A percentile compares a stretch with the other conserved stretches of the same genome.
These are phyloP conservation scores for Alternaria gaisen DNA, from an alignment of 2,329 filamentous ascomycete species.

Conservation along the genomic window DNA sequence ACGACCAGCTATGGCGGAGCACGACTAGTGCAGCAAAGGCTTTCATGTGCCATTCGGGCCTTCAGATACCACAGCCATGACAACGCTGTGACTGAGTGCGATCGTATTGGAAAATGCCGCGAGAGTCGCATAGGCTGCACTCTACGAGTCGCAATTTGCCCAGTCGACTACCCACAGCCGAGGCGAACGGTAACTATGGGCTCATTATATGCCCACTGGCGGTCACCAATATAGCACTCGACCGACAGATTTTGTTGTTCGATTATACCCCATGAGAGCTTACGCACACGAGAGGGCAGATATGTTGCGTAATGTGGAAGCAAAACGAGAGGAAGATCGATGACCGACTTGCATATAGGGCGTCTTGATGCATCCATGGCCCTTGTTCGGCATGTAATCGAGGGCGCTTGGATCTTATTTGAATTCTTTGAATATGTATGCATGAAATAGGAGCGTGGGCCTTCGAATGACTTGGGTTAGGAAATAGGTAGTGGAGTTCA, in stretches of 20 bases:
- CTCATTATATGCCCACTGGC: not conserved
- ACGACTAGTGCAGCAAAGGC: conserved; percentile 6
- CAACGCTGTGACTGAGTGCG: not conserved
- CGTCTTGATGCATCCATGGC: conserved; percentile 1
- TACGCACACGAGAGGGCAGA: not conserved
- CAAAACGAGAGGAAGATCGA: not conserved
- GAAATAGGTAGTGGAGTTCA: conserved; percentile 1
- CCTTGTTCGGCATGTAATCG: not conserved
- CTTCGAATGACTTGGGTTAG: not conserved
- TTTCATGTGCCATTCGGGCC: not conserved
- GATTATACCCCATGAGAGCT: not conserved
- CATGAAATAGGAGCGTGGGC: conserved; percentile 4
- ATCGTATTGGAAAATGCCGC: not conserved
- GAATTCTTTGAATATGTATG: not conserved
- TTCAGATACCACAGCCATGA: not conserved
- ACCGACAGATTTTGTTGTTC: conserved; percentile 6
- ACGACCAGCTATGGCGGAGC: not conserved
- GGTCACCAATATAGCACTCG: not conserved
- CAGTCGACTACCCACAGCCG: not conserved
- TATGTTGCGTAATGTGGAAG: conserved; percentile 1
- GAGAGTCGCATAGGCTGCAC: not conserved
- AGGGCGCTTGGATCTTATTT: conserved; percentile 2
- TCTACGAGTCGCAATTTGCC: not conserved
- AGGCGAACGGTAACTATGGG: not conserved
- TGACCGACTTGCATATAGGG: conserved; percentile 5